These are phyloP conservation scores for Beauveria sp. DNA, from an alignment of 2,329 filamentous ascomycete species.

Conservation along the genomic window DNA sequence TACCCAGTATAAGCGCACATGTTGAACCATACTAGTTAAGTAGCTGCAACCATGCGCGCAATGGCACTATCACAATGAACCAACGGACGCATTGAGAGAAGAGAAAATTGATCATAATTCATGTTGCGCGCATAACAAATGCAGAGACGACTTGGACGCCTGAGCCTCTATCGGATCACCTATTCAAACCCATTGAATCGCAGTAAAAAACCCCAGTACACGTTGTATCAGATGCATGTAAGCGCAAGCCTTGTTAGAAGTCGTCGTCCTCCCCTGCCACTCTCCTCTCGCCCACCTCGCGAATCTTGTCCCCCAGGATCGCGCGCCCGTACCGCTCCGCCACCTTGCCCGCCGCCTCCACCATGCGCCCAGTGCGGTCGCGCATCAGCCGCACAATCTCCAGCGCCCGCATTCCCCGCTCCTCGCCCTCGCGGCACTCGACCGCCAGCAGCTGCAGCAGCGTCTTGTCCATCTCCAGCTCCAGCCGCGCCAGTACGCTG, in stretches of 20 bases:
- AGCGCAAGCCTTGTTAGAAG: not conserved
- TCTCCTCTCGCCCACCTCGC: conserved; percentile 69
- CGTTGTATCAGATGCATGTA: not conserved
- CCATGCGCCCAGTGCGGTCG: conserved; percentile 78
- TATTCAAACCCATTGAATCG: not conserved
- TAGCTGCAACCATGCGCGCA: not conserved
- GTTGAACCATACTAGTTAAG: no score
- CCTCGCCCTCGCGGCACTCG: conserved; percentile 89
- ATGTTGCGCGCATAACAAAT: not conserved
- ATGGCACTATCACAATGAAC: not conserved
- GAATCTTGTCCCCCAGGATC: conserved; percentile 84
- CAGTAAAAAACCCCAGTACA: not conserved
- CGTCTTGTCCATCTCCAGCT: conserved; percentile 83
- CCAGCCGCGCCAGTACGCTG: conserved; percentile 58
- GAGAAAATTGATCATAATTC: not conserved
- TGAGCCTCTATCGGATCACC: not conserved
- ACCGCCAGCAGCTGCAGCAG: conserved; percentile 80
- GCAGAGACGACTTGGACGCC: not conserved
- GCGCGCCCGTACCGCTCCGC: conserved; percentile 75
- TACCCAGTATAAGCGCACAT: no score
- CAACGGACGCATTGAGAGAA: not conserved
- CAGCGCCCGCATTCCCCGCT: conserved; percentile 87
- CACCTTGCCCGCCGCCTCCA: conserved; percentile 85
- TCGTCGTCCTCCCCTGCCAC: conserved; percentile 52
- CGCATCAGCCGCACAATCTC: conserved; percentile 84